A percentile compares a stretch with the other conserved stretches of the same genome.
phyloP scores from a whole-genome alignment of 768 basidiomycete genomes.

The Suillus brevipes region DNA sequence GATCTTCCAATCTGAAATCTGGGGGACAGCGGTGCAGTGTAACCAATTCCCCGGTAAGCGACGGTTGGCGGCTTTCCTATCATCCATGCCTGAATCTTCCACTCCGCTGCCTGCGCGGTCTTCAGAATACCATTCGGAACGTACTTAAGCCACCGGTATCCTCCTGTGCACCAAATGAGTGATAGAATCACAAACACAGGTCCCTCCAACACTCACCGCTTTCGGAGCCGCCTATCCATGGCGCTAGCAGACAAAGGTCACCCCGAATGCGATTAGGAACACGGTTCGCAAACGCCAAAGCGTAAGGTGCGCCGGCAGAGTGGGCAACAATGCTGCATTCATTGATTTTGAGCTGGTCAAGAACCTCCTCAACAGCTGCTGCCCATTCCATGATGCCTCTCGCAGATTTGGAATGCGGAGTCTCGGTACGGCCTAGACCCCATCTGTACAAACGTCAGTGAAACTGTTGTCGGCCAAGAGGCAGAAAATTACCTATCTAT shows the following conservation, averaged over 20 bases:
- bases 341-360: constrained; percentile 74
- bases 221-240: constrained; percentile 94
- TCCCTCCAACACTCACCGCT: constrained; percentile 50
- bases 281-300: constrained; percentile 81
- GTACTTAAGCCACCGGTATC: constrained; percentile 97
- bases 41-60: constrained; percentile 84
- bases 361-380: constrained; percentile 84
- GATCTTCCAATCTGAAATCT: constrained; percentile 27
- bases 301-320: constrained; percentile 94
- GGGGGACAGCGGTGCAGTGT: constrained; percentile 49
- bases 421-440: constrained; percentile 89
- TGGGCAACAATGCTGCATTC: constrained; percentile 92
- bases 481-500: constrained; percentile 74
- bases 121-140: constrained; percentile 91
- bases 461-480: not conserved
- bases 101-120: constrained; percentile 95
- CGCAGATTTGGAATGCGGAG: constrained; percentile 58
- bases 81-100: constrained; percentile 97
- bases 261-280: constrained; percentile 76
- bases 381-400: constrained; percentile 92
- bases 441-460: constrained; percentile 48
- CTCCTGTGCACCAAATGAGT: constrained; percentile 44
- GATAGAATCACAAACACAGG: constrained; percentile 9
- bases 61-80: constrained; percentile 92
- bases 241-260: constrained; percentile 85